Evolutionary conservation across 2,329 filamentous ascomycete genomes (phyloP).

Genomic region (Claviceps pusilla): DNA sequence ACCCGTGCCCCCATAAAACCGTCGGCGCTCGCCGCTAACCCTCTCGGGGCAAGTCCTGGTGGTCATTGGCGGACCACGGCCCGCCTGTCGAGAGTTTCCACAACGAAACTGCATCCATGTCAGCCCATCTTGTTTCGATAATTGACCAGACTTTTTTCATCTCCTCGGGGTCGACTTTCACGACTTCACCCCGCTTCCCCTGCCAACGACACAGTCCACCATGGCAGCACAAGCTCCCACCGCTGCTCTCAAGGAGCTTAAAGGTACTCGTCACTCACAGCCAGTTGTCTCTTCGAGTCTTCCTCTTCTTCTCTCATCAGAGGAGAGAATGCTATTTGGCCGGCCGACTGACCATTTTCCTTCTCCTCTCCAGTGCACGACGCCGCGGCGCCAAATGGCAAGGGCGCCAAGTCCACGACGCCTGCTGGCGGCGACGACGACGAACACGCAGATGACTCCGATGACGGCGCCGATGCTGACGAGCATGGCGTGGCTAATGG

Average conservation of each 20-base stretch:
- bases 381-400: conserved; percentile 23
- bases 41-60: too few relatives aligned
- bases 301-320: neutral
- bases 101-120: too few relatives aligned
- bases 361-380: conserved; percentile 21
- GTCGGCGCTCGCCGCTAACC: too few relatives aligned
- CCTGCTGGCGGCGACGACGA: conserved; percentile 25
- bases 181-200: neutral
- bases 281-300: neutral
- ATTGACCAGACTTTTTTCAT: neutral
- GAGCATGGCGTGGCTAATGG: conserved; percentile 21
- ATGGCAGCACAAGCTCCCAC: conserved; percentile 29
- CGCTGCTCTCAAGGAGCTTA: conserved; percentile 30
- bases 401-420: conserved; percentile 23
- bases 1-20: too few relatives aligned
- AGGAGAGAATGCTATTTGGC: neutral
- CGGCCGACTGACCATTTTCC: neutral
- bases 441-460: conserved; percentile 33
- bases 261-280: conserved; percentile 16
- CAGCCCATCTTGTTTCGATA: too few relatives aligned
- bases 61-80: too few relatives aligned
- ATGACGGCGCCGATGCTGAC: conserved; percentile 38
- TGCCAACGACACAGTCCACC: conserved; percentile 5
- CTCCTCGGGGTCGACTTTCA: neutral
- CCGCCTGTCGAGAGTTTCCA: too few relatives aligned